Evolutionary conservation across 2,329 filamentous ascomycete genomes (phyloP).

Genomic region (Aspergillus neoniger): DNA sequence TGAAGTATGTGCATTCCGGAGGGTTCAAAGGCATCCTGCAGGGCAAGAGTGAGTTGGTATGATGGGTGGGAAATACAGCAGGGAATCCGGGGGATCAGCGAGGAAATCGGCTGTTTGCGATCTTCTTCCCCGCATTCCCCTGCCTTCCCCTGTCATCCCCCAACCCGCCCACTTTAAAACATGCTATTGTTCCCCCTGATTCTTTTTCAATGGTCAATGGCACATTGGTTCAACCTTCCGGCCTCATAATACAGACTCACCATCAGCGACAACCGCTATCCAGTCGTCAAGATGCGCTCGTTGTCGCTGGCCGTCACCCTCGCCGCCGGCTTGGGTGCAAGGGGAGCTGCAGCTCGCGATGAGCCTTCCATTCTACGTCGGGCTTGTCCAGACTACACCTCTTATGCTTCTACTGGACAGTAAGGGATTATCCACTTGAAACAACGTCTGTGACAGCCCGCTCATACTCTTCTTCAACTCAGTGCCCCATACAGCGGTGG

Average conservation of each 20-base stretch:
- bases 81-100: background rate
- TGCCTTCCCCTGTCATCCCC: background rate
- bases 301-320: constrained; percentile 20
- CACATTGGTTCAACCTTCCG: background rate
- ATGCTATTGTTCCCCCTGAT: background rate
- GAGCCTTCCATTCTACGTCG: constrained; percentile 33
- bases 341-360: constrained; percentile 23
- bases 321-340: constrained; percentile 13
- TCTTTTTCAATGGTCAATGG: background rate
- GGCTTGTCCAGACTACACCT: constrained; percentile 67
- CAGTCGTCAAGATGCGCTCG: constrained; percentile 13
- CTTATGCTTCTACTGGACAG: constrained; percentile 63
- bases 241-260: background rate
- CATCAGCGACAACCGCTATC: background rate
- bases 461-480: background rate
- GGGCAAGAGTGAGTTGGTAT: too few relatives aligned
- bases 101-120: background rate
- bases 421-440: constrained; percentile 39
- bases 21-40: background rate
- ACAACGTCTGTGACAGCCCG: background rate
- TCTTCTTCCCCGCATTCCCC: constrained; percentile 19
- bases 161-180: background rate
- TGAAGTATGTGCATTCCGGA: background rate
- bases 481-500: constrained; percentile 80
- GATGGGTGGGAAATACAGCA: background rate